Percentiles rank a stretch among this genome's conserved stretches.
Evolutionary conservation across 2,329 filamentous ascomycete genomes (phyloP).

Genomic region (Magnaporthales sp.): DNA sequence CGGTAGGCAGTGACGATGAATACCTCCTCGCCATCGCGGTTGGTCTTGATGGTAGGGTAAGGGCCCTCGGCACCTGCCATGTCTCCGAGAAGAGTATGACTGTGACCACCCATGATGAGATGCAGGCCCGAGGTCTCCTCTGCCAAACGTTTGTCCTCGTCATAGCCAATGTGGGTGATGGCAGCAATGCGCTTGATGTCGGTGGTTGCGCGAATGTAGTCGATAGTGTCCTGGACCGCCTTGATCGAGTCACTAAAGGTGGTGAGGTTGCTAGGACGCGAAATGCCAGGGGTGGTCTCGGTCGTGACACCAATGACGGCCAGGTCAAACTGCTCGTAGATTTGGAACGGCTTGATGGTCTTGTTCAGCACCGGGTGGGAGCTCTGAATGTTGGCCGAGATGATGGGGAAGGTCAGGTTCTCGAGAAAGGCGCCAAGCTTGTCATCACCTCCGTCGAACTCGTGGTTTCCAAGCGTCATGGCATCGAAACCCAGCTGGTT

Average conservation of each 20-base stretch:
- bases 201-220: conserved; percentile 51
- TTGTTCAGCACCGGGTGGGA: conserved; percentile 49
- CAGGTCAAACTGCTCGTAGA: conserved; percentile 51
- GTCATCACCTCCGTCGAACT: conserved; percentile 58
- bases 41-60: conserved; percentile 55
- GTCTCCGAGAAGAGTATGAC: conserved; percentile 50
- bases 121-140: conserved; percentile 52
- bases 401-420: conserved; percentile 56
- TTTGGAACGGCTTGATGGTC: conserved; percentile 56
- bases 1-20: conserved; percentile 60
- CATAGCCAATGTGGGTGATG: conserved; percentile 60
- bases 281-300: conserved; percentile 47
- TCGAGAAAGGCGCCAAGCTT: conserved; percentile 51
- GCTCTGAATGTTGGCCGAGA: conserved; percentile 56
- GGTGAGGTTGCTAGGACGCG: conserved; percentile 48
- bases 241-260: conserved; percentile 47
- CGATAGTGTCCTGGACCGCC: conserved; percentile 52
- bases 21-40: conserved; percentile 55
- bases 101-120: conserved; percentile 59
- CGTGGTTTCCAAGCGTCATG: conserved; percentile 61
- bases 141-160: conserved; percentile 53
- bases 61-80: conserved; percentile 48
- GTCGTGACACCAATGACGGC: conserved; percentile 59
- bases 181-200: conserved; percentile 57
- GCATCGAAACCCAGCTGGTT: conserved; percentile 59